phyloP scores from a whole-genome alignment of 164 flowering plant species.

The Malania oleifera region DNA sequence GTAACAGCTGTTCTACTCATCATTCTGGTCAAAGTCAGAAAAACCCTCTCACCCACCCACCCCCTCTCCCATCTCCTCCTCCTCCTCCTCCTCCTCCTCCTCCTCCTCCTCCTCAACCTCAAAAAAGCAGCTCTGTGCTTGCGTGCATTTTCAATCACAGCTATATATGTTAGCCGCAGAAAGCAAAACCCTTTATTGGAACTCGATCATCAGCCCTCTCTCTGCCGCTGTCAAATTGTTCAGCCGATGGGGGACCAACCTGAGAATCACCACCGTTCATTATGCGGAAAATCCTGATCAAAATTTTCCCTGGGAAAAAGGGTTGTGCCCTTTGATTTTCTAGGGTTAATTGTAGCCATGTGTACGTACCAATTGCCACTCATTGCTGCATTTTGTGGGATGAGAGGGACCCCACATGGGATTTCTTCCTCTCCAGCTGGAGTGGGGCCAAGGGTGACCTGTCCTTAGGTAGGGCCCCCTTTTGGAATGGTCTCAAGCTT shows the following conservation, averaged over 20 bases:
- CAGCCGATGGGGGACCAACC: slow-evolving; percentile 17
- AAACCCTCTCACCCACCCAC: slow-evolving; percentile 1
- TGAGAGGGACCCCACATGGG: slow-evolving; percentile 11
- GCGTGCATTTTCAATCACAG: slow-evolving; percentile 14
- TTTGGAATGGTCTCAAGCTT: slow-evolving; percentile 4
- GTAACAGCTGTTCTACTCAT: slow-evolving; percentile 12
- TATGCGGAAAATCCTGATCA: too few species aligned
- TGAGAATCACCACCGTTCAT: slow-evolving; percentile 7
- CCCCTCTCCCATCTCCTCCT: too few species aligned
- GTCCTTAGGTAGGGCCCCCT: slow-evolving; percentile 8
- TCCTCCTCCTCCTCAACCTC: neutral
- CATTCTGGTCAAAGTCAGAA: slow-evolving; percentile 27
- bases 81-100: too few species aligned
- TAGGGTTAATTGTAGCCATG: too few species aligned
- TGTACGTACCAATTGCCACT: too few species aligned
- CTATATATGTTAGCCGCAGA: too few species aligned
- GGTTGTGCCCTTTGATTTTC: too few species aligned
- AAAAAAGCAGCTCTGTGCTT: slow-evolving; percentile 8
- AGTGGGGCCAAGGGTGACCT: slow-evolving; percentile 5
- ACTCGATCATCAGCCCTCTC: slow-evolving; percentile 14
- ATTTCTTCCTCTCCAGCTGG: slow-evolving; percentile 26
- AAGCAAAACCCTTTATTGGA: slow-evolving; percentile 28
- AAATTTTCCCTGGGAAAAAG: too few species aligned
- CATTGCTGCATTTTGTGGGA: too few species aligned
- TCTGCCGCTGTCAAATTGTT: neutral